Base-by-base conservation (phyloP, 176 grass and related monocot species). In the Alopecurus myosuroides region DNA sequence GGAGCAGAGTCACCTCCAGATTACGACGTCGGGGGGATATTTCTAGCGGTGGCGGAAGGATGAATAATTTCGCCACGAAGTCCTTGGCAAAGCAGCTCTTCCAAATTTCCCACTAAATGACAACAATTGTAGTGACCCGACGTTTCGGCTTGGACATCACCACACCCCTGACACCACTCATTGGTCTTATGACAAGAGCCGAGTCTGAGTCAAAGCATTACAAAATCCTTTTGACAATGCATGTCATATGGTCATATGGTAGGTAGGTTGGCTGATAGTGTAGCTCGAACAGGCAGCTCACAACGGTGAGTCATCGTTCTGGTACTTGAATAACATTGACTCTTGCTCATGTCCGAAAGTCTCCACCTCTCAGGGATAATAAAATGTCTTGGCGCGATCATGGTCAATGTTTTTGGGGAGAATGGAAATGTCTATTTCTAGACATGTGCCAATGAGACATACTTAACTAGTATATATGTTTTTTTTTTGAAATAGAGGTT, bases 261-360 rank as follows among this genome's bases (percentile, higher is more conserved):
- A 33, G 51, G 83, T 86, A 90, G 83, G 78, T 77, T 81, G 88
- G 77, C 77, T 52, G 41, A 28, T 86, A 84, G 89, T 81, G 88
- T 89, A 89, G 77, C 78, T 86, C 84, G 46, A 89, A 89, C 63
- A 85, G 64, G 79, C 79, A 90, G 88, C 88, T 78, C n/a, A n/a
- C 88, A 86, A 88, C 72, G 75, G 70, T 82, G 80, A 75, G 74
- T 93, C 84, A 96, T 96, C 91, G 77, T 96, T 93, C 93, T 82
- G 91, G 94, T 89, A 91, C 86, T 96, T 93, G 94, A 72, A 79
- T 85, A 77, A 85, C 86, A 91, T 85, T 90, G 87, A 89, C 86
- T 91, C 75, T 80, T 82, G 61, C 14, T 64, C 29, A 5, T 64
- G 14, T 33, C 30, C 30, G 30, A 64, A 64, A 64, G 61, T 64